Base-by-base conservation (phyloP, 306 rosid species). In the Castanea sativa region DNA sequence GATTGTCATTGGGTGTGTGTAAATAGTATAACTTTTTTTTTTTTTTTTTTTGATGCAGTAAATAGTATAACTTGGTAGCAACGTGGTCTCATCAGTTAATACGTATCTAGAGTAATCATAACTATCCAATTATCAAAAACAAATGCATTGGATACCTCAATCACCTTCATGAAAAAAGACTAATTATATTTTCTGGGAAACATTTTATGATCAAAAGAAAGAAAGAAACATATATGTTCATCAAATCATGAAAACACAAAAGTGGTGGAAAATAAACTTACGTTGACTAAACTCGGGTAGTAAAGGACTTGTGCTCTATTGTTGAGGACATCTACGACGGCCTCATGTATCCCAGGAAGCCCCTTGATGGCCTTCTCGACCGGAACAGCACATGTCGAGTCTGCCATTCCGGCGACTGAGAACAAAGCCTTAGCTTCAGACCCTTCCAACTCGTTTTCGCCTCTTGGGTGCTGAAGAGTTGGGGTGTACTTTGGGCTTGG, bases 331-430 rank as follows among this genome's bases (percentile, higher is more conserved):
- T 93, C 98, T 0, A 91, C 93, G 25, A 79, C 60, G 35, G 95
- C 92, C 67, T 91, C 88, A 1, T 80, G 85, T 53, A 91, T 88
- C 2, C 98, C 97, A 3, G 91, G 90, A 9, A 93, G 92, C n/a
- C 92, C 87, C 68, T 93, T 93, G 71, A 93, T 59, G 7, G 88
- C 82, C 73, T 89, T 93, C 81, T 91, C 93, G 6, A 91, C 89
- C 1, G 92, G 87, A 1, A 86, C 92, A 0, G 95, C 93, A 63
- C 97, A 91, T 1, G 95, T 94, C 1, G 95, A 79, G 79, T 97
- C 89, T 5, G 79, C 79, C 93, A 93, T 90, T 29, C 97, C 95
- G 25, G 57, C 3, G 38, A 91, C 93, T 4, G 86, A 83, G 73
- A 93, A 83, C 67, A 91, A 73, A 11, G 86, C 93, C 71, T 73